Conservation (phyloP, 441 rosid genomes). For the Croton setiger region DNA sequence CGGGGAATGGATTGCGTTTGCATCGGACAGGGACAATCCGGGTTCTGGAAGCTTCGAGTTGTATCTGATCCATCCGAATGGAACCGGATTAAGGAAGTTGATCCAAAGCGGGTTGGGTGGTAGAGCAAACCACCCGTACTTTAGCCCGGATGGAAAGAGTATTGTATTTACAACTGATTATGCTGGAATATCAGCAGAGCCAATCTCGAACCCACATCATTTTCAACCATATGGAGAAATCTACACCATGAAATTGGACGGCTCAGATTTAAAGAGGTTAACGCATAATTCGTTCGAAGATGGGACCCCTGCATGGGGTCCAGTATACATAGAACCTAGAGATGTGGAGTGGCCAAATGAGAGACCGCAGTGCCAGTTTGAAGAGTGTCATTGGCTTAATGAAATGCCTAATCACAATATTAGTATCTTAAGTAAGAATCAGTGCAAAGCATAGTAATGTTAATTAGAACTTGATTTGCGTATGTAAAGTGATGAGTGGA, state of each 20-base stretch:
- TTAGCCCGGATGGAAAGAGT: constrained; percentile 73
- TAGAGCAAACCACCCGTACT: constrained; percentile 68
- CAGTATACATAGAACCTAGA: constrained; percentile 40
- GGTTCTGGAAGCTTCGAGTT: constrained; percentile 71
- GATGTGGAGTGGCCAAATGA: constrained; percentile 43
- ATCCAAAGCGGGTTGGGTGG: constrained; percentile 66
- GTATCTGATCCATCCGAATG: constrained; percentile 71
- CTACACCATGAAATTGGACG: constrained; percentile 64
- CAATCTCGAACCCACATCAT: constrained; percentile 80
- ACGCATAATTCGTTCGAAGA: constrained; percentile 83
- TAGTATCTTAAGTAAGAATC: constrained; percentile 9
- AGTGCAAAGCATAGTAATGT: constrained; percentile 22
- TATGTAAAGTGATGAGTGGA: no score
- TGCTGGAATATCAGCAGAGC: constrained; percentile 81
- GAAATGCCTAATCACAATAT: constrained; percentile 30
- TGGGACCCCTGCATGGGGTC: constrained; percentile 88
- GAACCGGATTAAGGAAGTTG: constrained; percentile 69
- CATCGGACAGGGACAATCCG: constrained; percentile 70
- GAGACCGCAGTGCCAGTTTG: constrained; percentile 50
- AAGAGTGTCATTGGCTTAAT: constrained; percentile 81
- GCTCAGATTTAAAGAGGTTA: constrained; percentile 64
- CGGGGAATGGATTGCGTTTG: constrained; percentile 72
- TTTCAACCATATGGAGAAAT: constrained; percentile 89
- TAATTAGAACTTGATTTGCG: no score
- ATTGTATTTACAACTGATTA: constrained; percentile 74